These are phyloP conservation scores for Acrodontium crateriforme DNA, from an alignment of 2,329 filamentous ascomycete genomes.

Conservation along the genomic window DNA sequence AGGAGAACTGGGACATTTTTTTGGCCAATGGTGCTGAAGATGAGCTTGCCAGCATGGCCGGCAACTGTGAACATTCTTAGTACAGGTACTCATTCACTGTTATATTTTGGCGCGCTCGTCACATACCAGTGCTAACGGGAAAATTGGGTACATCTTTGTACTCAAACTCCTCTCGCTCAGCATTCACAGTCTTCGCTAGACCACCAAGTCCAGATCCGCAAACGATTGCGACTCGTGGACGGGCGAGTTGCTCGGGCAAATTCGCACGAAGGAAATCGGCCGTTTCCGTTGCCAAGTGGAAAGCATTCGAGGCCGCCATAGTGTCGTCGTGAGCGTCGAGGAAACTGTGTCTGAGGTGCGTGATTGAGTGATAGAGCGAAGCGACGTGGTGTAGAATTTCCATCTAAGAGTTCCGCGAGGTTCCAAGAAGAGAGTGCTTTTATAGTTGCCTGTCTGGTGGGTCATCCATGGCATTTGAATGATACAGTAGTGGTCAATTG, in stretches of 20 bases:
- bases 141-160: slow-evolving; percentile 50
- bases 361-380: slow-evolving; percentile 19
- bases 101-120: neutral
- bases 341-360: slow-evolving; percentile 18
- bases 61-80: slow-evolving; percentile 24
- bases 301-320: slow-evolving; percentile 18
- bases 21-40: slow-evolving; percentile 45
- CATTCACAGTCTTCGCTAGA: slow-evolving; percentile 42
- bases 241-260: slow-evolving; percentile 36
- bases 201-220: slow-evolving; percentile 52
- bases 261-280: slow-evolving; percentile 34
- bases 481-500: too few relatives aligned
- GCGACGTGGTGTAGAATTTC: slow-evolving; percentile 19
- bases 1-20: slow-evolving; percentile 43
- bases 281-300: slow-evolving; percentile 35
- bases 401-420: too few relatives aligned
- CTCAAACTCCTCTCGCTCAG: slow-evolving; percentile 37
- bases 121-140: slow-evolving; percentile 44
- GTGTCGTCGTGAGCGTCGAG: slow-evolving; percentile 19
- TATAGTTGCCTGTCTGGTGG: too few relatives aligned
- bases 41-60: slow-evolving; percentile 51
- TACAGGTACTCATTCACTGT: neutral
- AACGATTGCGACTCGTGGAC: slow-evolving; percentile 46
- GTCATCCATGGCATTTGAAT: too few relatives aligned
- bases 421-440: too few relatives aligned